Evolutionary conservation across 176 grass and related monocot species (phyloP).

Genomic region (Bonia amplexicaulis): DNA sequence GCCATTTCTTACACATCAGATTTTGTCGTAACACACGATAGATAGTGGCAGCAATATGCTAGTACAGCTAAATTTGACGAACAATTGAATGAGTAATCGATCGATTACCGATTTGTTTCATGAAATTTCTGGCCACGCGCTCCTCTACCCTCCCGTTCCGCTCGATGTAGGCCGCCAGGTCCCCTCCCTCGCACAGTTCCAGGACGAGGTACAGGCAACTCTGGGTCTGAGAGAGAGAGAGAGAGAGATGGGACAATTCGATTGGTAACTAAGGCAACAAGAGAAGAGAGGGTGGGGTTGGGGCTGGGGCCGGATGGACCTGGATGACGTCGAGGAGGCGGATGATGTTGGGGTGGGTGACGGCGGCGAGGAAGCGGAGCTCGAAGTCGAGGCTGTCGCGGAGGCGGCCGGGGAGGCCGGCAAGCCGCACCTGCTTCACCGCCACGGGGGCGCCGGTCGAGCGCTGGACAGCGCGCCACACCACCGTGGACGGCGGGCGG

Average conservation of each 20-base stretch:
- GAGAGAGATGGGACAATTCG: not conserved
- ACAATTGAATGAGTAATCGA: not conserved
- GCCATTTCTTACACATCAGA: not conserved
- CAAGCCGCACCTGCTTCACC: conserved; percentile 59
- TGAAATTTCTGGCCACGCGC: conserved; percentile 42
- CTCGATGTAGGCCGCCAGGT: conserved; percentile 37
- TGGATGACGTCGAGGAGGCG: conserved; percentile 52
- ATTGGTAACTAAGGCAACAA: not conserved
- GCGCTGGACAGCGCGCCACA: conserved; percentile 32
- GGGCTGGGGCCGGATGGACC: not conserved
- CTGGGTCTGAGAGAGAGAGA: conserved; percentile 19
- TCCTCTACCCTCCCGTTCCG: conserved; percentile 36
- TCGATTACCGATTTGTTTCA: conserved; percentile 40
- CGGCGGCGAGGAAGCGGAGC: conserved; percentile 47
- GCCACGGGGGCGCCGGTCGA: conserved; percentile 26
- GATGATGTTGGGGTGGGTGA: conserved; percentile 60
- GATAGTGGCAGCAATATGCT: too few species aligned
- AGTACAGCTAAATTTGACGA: not conserved
- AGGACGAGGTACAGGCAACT: conserved; percentile 42
- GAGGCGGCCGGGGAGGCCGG: conserved; percentile 35
- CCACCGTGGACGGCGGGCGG: conserved; percentile 6
- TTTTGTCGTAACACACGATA: not conserved
- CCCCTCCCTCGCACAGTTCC: conserved; percentile 46
- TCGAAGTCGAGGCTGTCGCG: conserved; percentile 62
- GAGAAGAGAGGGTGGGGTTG: not conserved